phyloP scores from a whole-genome alignment of 2,329 filamentous ascomycete genomes.

The Microsporum canis region DNA sequence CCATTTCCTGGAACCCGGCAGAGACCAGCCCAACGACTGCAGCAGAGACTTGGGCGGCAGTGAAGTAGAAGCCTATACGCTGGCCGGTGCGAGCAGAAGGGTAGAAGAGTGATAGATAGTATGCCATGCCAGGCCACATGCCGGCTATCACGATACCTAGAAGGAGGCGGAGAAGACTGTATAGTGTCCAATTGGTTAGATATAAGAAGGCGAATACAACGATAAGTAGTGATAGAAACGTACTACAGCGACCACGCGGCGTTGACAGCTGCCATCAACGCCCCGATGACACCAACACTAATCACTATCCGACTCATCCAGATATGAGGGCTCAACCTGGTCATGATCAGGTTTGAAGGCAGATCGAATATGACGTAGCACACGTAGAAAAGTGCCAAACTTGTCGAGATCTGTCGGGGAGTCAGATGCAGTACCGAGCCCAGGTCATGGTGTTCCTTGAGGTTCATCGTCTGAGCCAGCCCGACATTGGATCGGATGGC shows the following conservation, averaged over 20 bases:
- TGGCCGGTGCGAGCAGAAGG: constrained; percentile 77
- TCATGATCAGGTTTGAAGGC: constrained; percentile 84
- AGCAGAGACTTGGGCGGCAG: constrained; percentile 76
- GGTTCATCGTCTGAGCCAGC: constrained; percentile 91
- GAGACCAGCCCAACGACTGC: constrained; percentile 82
- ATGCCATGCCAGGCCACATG: constrained; percentile 93
- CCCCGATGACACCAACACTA: constrained; percentile 71
- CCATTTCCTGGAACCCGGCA: constrained; percentile 85
- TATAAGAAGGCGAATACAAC: not conserved
- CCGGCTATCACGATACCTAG: constrained; percentile 80
- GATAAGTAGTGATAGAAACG: constrained; percentile 18
- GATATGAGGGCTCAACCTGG: constrained; percentile 65
- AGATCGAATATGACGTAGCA: constrained; percentile 84
- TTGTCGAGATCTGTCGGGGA: constrained; percentile 68
- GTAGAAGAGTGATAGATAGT: constrained; percentile 86
- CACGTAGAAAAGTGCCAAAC: constrained; percentile 80
- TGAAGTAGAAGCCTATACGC: constrained; percentile 82
- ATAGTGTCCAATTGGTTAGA: not conserved
- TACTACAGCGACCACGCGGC: constrained; percentile 76
- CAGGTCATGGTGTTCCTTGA: constrained; percentile 59
- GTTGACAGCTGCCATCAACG: constrained; percentile 70
- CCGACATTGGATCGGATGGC: constrained; percentile 87
- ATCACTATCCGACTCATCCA: constrained; percentile 92
- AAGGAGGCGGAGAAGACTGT: constrained; percentile 63
- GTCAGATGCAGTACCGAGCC: constrained; percentile 57